Base-by-base conservation (phyloP, 768 basidiomycete genomes). In the Suillus plorans region DNA sequence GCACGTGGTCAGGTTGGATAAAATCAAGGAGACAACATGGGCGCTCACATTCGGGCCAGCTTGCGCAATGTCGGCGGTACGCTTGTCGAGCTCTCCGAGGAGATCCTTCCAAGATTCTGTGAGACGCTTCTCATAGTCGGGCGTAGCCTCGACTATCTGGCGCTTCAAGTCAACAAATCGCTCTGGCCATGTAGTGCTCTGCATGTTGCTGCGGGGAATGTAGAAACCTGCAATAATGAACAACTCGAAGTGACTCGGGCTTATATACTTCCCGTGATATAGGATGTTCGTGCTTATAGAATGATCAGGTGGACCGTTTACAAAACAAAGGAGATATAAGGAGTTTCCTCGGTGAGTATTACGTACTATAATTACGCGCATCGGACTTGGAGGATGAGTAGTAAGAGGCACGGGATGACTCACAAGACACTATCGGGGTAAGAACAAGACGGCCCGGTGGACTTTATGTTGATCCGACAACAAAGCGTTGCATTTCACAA, bases 51-150 rank as follows among this genome's bases (percentile, higher is more conserved):
- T 76, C 0, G 84, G 75, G 5, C 87, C 87, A 64, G 77, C 72
- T 60, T 78, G 69, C 1, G 78, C 79, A 47, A 90, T 84, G n/a
- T 77, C 77, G 41, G 77, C 73, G 16, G 83, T 84, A 7, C 77
- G 74, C 42, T 72, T 73, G 22, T 81, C 80, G 20, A 91, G 78
- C 70, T 88, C 82, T 1, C 67, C 69, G 5, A 89, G 74, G 57
- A 91, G 76, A 64, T 88, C 85, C n/a, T 70, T 76, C 90, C 89
- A 90, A 1, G 88, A 82, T 31, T 77, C 72, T 6, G 81, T 86
- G 25, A 82, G 81, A 36, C 76, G 80, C 64, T 78, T 73, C 73
- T 83, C 76, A 31, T 59, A 59, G 58, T 59, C 58, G 18, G 86
- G 82, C 66, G 85, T 84, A 4, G 78, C 77, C 1, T 73, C 73